A percentile compares a stretch with the other conserved stretches of the same genome.
phyloP scores from a whole-genome alignment of 345 rosid species.

The Rhodamnia argentea region DNA sequence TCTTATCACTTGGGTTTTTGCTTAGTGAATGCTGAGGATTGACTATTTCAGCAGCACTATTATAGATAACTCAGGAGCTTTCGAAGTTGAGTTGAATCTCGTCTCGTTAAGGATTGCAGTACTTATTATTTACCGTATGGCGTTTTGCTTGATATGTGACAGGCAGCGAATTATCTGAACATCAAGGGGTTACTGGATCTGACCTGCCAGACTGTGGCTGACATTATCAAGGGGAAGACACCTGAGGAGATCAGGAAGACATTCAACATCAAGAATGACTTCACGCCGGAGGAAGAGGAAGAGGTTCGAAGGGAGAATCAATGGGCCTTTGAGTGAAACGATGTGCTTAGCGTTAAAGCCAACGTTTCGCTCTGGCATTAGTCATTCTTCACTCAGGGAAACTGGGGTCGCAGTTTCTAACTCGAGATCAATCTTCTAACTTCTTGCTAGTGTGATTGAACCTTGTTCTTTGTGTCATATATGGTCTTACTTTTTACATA shows the following conservation, averaged over 20 bases:
- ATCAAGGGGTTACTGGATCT: constrained; percentile 57
- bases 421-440: background rate
- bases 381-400: background rate
- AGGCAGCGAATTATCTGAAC: constrained; percentile 80
- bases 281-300: constrained; percentile 56
- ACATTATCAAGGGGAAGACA: constrained; percentile 59
- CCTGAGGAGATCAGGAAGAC: constrained; percentile 46
- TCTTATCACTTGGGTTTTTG: background rate
- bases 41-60: background rate
- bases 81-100: background rate
- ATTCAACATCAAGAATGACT: constrained; percentile 57
- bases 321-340: constrained; percentile 68
- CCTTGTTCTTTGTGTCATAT: background rate
- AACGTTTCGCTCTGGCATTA: background rate
- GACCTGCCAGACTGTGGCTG: constrained; percentile 63
- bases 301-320: constrained; percentile 58
- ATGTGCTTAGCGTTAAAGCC: background rate
- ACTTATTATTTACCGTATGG: background rate
- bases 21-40: too few species aligned
- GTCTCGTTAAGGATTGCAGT: background rate
- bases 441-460: background rate
- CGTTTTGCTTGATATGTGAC: background rate
- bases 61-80: background rate
- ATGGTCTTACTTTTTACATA: background rate
- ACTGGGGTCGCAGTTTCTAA: background rate